A percentile compares a stretch with the other conserved stretches of the same genome.
Conservation (phyloP, 2,329 filamentous ascomycete species). For the Byssochlamys sp. region DNA sequence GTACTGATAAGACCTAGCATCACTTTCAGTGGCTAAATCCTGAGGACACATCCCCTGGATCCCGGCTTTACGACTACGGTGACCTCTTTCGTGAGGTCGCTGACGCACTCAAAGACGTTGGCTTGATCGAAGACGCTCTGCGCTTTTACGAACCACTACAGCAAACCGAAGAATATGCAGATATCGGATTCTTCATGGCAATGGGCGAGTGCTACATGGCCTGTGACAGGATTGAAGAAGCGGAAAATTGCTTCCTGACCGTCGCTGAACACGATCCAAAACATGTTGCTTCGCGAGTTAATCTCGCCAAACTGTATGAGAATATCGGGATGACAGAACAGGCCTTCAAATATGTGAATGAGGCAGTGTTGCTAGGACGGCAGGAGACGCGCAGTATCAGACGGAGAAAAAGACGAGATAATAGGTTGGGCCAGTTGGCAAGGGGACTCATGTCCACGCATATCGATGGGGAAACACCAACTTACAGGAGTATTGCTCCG, state of each 20-base stretch:
- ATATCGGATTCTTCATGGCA: constrained; percentile 42
- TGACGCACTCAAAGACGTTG: constrained; percentile 46
- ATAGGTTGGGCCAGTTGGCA: constrained; percentile 32
- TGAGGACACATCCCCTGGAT: constrained; percentile 43
- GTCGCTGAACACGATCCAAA: constrained; percentile 63
- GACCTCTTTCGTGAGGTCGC: constrained; percentile 70
- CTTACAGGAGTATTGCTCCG: constrained; percentile 13
- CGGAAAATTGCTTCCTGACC: constrained; percentile 66
- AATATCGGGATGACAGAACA: constrained; percentile 61
- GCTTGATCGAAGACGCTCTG: constrained; percentile 46
- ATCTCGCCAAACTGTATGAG: constrained; percentile 78
- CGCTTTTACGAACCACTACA: constrained; percentile 49
- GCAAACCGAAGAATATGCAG: constrained; percentile 37
- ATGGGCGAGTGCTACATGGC: constrained; percentile 56
- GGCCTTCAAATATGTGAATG: constrained; percentile 65
- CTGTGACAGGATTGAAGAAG: constrained; percentile 54
- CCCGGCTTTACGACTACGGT: constrained; percentile 55
- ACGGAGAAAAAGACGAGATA: constrained; percentile 24
- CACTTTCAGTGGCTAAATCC: constrained; percentile 65
- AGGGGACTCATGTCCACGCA: constrained; percentile 27
- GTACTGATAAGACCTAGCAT: constrained; percentile 31
- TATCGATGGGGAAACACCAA: constrained; percentile 4
- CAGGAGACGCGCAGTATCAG: constrained; percentile 21
- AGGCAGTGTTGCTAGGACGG: constrained; percentile 58
- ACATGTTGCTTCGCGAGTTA: constrained; percentile 65